Conservation (phyloP, 148 eudicot genomes). For the Vaccinium myrtillus region DNA sequence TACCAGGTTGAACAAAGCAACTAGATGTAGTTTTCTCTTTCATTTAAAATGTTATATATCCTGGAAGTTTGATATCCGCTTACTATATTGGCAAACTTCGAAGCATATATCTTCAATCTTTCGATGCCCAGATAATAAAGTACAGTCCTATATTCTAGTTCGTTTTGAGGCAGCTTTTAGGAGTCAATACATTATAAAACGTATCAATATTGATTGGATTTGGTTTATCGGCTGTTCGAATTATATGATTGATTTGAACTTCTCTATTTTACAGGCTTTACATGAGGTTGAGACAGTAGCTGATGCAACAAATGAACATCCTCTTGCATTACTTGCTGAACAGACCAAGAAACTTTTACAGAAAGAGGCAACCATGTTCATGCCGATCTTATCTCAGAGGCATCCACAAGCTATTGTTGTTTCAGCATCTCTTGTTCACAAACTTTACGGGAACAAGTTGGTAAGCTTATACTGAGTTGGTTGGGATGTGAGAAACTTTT, state of each 20-base stretch:
- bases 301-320: conserved; percentile 77
- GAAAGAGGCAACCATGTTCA: conserved; percentile 65
- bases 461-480: conserved; percentile 40
- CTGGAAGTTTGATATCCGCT: not conserved
- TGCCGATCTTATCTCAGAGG: conserved; percentile 81
- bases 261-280: conserved; percentile 49
- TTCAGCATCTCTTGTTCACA: conserved; percentile 90
- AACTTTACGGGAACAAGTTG: conserved; percentile 87
- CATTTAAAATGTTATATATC: not conserved
- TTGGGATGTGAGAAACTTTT: not conserved
- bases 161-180: not conserved
- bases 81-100: not conserved
- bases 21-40: not conserved
- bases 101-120: not conserved
- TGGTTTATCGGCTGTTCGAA: not conserved
- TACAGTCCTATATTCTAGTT: not conserved
- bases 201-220: conserved; percentile 4
- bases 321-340: conserved; percentile 83
- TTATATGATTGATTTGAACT: not conserved
- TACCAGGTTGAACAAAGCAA: not conserved
- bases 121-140: not conserved
- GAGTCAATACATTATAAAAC: not conserved
- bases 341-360: conserved; percentile 70
- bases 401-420: conserved; percentile 70
- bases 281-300: conserved; percentile 70